phyloP scores from a whole-genome alignment of 1,139 yeast genomes.

The Protomyces lactucae-debilis region DNA sequence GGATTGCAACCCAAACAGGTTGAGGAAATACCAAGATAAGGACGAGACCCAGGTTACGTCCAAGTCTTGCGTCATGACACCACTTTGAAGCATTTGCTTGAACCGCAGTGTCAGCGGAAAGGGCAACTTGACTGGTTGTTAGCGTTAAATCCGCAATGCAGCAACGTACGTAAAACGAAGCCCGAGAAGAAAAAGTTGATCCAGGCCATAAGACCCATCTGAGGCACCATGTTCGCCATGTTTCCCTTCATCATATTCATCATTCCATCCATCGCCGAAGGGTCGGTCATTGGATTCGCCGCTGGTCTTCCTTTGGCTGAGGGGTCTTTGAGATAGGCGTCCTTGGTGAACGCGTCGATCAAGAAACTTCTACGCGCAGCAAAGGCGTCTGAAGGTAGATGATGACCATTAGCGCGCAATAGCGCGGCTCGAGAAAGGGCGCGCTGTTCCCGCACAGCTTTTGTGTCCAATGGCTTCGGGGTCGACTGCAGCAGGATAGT shows the following conservation, averaged over 20 bases:
- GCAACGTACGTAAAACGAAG: constrained; percentile 51
- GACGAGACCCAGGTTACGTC: constrained; percentile 94
- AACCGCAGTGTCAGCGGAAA: constrained; percentile 83
- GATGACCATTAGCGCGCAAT: constrained; percentile 49
- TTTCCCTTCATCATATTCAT: constrained; percentile 76
- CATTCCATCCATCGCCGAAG: constrained; percentile 67
- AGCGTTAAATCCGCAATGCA: background rate
- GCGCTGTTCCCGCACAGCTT: constrained; percentile 58
- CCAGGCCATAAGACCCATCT: constrained; percentile 94
- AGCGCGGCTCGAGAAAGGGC: constrained; percentile 52
- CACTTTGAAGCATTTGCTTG: constrained; percentile 86
- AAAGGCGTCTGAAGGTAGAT: constrained; percentile 50
- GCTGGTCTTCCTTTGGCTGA: constrained; percentile 42
- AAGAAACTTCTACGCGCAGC: constrained; percentile 47
- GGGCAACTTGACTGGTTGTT: constrained; percentile 55
- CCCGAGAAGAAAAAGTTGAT: constrained; percentile 91
- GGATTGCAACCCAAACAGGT: constrained; percentile 77
- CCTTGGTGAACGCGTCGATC: constrained; percentile 48
- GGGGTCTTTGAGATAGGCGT: constrained; percentile 50
- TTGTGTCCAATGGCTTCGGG: constrained; percentile 52
- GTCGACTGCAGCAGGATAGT: constrained; percentile 56
- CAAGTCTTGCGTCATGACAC: constrained; percentile 76
- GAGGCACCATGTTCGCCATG: constrained; percentile 79
- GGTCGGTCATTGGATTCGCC: constrained; percentile 63
- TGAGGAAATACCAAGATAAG: constrained; percentile 95